Conservation (phyloP, 306 rosid species). For the Cucumis melo region DNA sequence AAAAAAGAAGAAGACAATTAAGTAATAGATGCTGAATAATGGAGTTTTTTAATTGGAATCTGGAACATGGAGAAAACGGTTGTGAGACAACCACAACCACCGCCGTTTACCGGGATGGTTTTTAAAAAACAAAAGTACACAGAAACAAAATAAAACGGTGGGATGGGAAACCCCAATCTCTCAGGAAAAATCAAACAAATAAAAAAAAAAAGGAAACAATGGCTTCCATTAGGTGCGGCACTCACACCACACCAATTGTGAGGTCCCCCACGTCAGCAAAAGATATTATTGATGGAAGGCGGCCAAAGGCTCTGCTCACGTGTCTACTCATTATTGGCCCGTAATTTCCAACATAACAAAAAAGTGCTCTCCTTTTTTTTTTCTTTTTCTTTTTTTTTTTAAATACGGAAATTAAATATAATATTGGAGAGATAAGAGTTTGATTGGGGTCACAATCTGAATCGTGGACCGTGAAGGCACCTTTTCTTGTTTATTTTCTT, state of each 20-base stretch:
- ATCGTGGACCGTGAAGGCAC: not conserved
- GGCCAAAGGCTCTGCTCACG: not conserved
- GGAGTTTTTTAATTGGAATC: not conserved
- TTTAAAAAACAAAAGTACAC: not conserved
- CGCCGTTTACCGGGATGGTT: slow-evolving; percentile 1
- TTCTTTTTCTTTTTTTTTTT: not conserved
- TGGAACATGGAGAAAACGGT: not conserved
- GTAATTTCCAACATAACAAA: not conserved
- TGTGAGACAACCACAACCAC: not conserved
- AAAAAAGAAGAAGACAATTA: not conserved
- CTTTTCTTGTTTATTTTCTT: not conserved
- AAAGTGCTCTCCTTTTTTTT: not conserved
- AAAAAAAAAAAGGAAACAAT: not conserved
- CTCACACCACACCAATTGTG: not conserved
- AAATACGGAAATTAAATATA: not conserved
- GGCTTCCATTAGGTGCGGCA: not conserved
- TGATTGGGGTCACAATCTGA: not conserved
- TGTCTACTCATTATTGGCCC: not conserved
- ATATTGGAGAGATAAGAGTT: not conserved
- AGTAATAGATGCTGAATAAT: not conserved
- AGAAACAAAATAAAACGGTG: not conserved
- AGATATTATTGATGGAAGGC: not conserved
- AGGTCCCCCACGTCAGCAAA: not conserved
- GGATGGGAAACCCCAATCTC: not conserved
- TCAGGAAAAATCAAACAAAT: not conserved